Base-by-base conservation (phyloP, 2,329 filamentous ascomycete genomes). In the Epichloe elymi region DNA sequence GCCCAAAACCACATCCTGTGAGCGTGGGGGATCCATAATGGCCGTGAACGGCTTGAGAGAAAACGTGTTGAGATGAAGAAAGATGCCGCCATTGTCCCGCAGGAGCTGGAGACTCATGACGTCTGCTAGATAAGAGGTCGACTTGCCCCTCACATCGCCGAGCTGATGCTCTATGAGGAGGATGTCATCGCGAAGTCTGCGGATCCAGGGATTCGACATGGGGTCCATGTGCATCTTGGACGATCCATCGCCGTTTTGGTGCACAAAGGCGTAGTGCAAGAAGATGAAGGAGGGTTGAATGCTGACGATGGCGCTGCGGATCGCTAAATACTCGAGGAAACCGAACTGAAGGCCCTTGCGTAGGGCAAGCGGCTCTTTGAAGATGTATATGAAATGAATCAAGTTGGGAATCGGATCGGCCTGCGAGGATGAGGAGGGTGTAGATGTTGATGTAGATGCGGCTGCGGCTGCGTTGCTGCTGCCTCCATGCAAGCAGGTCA, bases 281-380 rank as follows among this genome's bases (percentile, higher is more conserved):
- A 51, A 44, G 15, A 53, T 26, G 6, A 5, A 30, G 8, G 48
- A 37, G 2, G 52, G 53, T 17, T 49, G 47, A 11, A 57, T 37
- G 4, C 52, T 53, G 11, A 55, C 44, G 36, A 55, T 48, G 48
- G 53, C 55, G 49, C 55, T 55, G 33, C 55, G 55, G 12, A 57
- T 50, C 6, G 55, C 48, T 10, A 57, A 49, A 37, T 55, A 55
- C 40, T 33, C 50, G 35, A 57, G 23, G 17, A 55, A 55, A 40
- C 50, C 52, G 40, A 57, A 55, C 40, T 55, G 49, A 3, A 52
- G 44, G 23, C 46, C 43, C 15, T 41, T 50, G n/a, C 26, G 30
- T 6, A 48, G 37, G 42, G 41, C 38, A 17, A 54, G 26, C 6
- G 54, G 54, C 19, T 50, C 42, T 15, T 30, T 41, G 45, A 55